Conservation (phyloP, 257 asterid species). For the Nicotiana paniculata region DNA sequence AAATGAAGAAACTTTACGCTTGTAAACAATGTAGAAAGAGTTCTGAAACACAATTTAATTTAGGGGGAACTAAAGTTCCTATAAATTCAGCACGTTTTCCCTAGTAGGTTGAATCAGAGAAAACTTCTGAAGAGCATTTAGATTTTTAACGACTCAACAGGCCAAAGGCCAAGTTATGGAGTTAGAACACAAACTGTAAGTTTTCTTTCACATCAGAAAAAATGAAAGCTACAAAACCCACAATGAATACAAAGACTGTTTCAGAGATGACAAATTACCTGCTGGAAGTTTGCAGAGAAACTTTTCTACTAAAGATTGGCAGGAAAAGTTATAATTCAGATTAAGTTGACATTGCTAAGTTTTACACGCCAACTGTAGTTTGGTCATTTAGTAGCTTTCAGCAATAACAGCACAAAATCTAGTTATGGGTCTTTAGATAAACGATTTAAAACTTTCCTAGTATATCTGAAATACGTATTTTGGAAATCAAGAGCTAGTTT, state of each 20-base stretch:
- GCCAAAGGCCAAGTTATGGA: background rate
- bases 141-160: background rate
- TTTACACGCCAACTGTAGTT: background rate
- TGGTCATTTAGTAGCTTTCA: background rate
- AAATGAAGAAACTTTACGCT: background rate
- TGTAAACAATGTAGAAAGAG: background rate
- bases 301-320: background rate
- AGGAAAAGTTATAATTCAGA: background rate
- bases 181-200: background rate
- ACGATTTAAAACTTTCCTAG: background rate
- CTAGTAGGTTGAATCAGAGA: background rate
- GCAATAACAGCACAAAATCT: background rate
- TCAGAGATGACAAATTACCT: background rate
- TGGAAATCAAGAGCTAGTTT: background rate
- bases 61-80: background rate
- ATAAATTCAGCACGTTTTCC: background rate
- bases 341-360: background rate
- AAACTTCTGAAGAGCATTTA: conserved; percentile 3
- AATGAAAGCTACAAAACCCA: background rate
- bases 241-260: background rate
- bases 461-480: background rate
- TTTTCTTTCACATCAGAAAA: background rate
- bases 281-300: background rate
- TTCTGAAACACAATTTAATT: background rate
- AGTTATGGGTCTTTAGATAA: background rate